A percentile compares a stretch with the other conserved stretches of the same genome.
These are phyloP conservation scores for Vachellia pachyceras DNA, from an alignment of 306 rosid species.

Conservation along the genomic window DNA sequence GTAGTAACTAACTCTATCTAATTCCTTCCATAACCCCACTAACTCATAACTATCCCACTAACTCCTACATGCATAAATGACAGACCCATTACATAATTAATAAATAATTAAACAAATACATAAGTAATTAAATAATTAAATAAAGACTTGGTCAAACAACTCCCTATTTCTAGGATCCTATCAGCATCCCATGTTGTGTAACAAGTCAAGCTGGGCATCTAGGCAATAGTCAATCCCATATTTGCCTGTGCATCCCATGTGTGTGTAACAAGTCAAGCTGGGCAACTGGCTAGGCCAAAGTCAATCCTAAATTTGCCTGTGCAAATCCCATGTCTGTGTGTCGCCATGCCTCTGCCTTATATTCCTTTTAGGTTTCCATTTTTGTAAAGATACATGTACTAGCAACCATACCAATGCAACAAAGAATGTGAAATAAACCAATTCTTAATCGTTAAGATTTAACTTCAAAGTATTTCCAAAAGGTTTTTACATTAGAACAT, in stretches of 20 bases:
- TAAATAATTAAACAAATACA: too few species aligned
- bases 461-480: background rate
- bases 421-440: background rate
- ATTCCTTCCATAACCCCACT: too few species aligned
- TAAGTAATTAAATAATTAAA: too few species aligned
- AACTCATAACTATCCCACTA: too few species aligned
- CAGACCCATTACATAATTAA: too few species aligned
- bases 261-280: background rate
- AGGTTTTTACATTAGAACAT: background rate
- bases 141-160: too few species aligned
- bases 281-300: background rate
- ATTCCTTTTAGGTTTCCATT: background rate
- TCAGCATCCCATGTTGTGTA: too few species aligned
- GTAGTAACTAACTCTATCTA: too few species aligned
- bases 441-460: background rate
- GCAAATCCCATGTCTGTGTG: background rate
- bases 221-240: background rate
- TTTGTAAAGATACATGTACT: background rate
- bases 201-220: background rate
- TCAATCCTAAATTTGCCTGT: background rate
- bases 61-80: too few species aligned
- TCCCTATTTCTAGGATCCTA: too few species aligned
- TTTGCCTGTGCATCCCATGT: background rate
- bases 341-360: background rate
- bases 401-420: background rate